Percentiles rank a stretch among this genome's conserved stretches.
Evolutionary conservation across 768 basidiomycete species (phyloP).

Genomic region (Gymnopilus dilepis): DNA sequence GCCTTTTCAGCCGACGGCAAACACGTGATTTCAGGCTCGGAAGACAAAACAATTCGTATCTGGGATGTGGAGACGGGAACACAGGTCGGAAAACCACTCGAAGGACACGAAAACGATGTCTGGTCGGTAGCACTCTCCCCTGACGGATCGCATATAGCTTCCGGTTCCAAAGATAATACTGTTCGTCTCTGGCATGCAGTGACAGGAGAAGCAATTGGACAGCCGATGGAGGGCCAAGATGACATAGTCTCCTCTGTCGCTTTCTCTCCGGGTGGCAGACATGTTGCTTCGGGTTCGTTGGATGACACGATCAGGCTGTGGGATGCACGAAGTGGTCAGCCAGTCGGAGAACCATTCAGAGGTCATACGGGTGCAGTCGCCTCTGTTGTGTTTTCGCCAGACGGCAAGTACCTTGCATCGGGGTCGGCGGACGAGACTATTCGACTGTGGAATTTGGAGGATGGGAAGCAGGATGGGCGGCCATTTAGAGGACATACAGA

Average conservation of each 20-base stretch:
- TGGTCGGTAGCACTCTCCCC: neutral
- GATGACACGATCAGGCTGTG: slow-evolving; percentile 16
- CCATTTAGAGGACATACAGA: too few species aligned
- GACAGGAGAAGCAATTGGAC: neutral
- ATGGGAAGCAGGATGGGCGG: neutral
- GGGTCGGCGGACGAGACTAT: neutral
- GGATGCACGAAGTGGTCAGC: slow-evolving; percentile 9
- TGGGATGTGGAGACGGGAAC: neutral
- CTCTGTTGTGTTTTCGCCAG: neutral
- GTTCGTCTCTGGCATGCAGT: neutral
- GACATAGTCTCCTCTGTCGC: neutral
- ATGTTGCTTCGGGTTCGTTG: slow-evolving; percentile 10
- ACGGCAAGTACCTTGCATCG: neutral
- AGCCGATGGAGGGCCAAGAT: neutral
- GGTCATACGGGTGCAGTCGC: neutral
- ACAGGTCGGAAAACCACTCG: neutral
- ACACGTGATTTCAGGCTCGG: neutral
- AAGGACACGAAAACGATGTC: neutral
- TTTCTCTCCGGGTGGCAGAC: slow-evolving; percentile 12
- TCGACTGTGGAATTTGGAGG: neutral
- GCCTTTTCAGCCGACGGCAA: neutral
- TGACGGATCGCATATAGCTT: neutral
- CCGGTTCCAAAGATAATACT: neutral
- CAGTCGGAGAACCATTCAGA: neutral
- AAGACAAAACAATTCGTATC: neutral